Base-by-base conservation (phyloP, 2,329 filamentous ascomycete genomes). In the Fusarium sp. region DNA sequence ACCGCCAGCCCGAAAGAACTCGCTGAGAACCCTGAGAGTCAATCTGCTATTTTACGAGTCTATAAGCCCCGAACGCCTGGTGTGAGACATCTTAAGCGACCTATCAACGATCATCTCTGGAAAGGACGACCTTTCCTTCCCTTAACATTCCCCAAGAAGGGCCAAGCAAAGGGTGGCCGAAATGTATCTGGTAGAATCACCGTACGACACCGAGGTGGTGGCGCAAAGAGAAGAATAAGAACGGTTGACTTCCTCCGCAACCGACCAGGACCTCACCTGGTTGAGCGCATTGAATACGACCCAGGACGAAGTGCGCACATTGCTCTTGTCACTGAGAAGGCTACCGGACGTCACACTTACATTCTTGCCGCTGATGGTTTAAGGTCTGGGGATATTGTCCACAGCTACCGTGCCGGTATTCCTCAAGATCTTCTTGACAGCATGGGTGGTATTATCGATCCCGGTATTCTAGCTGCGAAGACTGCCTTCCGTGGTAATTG, bases 81-180 rank as follows among this genome's bases (percentile, higher is more conserved):
- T 88, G 83, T 97, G 65, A 91, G 96, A 78, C 96, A 99, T 88
- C 86, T 99, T 73, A 93, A 92, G 81, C 90, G 96, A 46, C 94
- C 96, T 18, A 92, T 98, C 83, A 98, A 98, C 83, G 94, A 98
- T 78, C 96, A 99, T 82, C 85, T 99, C 49, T 98, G 94, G 94
- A 98, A 97, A 83, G 96, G 96, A 65, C 88, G 94, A 62, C 94
- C 96, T 2, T 91, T 92, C 74, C 86, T 93, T 38, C 90, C 91
- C 55, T 87, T 99, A 81, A 99, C 97, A 15, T 93, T 94, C 78
- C 90, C 94, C 41, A 97, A 98, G 82, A 95, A 95, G 81, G 96
- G 96, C 20, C 94, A 97, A 77, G 91, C 90, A 57, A 96, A 97
- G 81, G 97, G 96, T 82, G 96, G 96, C 46, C 90, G 96, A 77